phyloP scores from a whole-genome alignment of 2,329 filamentous ascomycete species.

The Botryotinia convoluta region DNA sequence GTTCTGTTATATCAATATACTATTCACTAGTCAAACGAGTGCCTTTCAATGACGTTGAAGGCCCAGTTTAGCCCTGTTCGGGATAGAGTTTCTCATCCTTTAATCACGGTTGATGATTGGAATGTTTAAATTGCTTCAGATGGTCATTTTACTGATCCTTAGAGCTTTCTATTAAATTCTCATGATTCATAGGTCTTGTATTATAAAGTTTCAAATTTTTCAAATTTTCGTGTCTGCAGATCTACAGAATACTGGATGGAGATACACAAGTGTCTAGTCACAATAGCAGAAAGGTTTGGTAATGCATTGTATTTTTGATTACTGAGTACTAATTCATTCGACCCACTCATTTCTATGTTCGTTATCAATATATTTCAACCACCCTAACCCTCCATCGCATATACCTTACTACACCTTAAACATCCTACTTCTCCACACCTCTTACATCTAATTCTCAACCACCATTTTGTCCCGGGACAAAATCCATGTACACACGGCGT shows the following conservation, averaged over 20 bases:
- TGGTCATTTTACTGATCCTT: not conserved
- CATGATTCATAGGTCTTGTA: not conserved
- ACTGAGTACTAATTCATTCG: no score
- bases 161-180: not conserved
- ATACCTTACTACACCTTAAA: not conserved
- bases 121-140: not conserved
- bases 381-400: not conserved
- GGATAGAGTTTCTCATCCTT: not conserved
- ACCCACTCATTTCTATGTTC: not conserved
- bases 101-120: not conserved
- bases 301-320: not conserved
- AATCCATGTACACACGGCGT: slow-evolving; percentile 15
- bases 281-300: not conserved
- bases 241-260: not conserved
- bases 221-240: not conserved
- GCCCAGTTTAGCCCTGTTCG: not conserved
- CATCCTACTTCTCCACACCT: not conserved
- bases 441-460: slow-evolving; percentile 12
- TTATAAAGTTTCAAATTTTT: not conserved
- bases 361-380: not conserved
- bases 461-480: slow-evolving; percentile 10
- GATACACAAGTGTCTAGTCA: not conserved
- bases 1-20: no score
- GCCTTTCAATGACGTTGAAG: no score
- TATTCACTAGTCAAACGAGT: not conserved